phyloP scores from a whole-genome alignment of 2,329 filamentous ascomycete genomes.

The Aaosphaeria pasadenensis region DNA sequence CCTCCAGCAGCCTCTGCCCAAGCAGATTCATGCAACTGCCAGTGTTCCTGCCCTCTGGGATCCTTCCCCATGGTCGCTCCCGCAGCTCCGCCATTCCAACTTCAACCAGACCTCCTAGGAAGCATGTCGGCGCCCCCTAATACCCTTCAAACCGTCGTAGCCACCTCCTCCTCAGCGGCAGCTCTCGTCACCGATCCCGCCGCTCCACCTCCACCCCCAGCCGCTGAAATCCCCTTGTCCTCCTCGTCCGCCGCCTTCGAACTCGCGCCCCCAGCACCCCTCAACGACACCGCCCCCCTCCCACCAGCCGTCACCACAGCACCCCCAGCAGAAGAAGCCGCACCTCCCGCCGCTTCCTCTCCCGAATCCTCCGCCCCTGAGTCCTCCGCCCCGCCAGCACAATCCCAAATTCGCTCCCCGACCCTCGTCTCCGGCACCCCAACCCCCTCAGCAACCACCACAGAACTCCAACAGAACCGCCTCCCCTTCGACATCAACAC shows the following conservation, averaged over 20 bases:
- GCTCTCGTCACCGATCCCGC: not conserved
- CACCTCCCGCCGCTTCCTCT: not conserved
- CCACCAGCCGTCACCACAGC: not conserved
- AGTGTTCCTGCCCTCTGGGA: constrained; percentile 27
- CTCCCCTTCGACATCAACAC: constrained; percentile 35
- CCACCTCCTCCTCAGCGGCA: not conserved
- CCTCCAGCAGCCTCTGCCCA: constrained; percentile 7
- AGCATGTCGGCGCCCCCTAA: not conserved
- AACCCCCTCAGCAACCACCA: not conserved
- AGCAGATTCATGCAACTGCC: constrained; percentile 22
- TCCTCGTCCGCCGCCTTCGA: not conserved
- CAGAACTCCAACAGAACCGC: not conserved
- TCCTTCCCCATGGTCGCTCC: constrained; percentile 30
- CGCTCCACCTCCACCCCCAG: not conserved
- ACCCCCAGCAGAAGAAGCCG: not conserved
- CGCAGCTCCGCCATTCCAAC: constrained; percentile 23
- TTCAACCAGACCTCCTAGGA: constrained; percentile 13
- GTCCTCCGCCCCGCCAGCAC: not conserved
- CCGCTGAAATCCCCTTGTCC: not conserved
- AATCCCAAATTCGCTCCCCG: not conserved
- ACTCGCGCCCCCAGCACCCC: not conserved
- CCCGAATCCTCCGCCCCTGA: not conserved
- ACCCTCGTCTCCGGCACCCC: too few relatives aligned
- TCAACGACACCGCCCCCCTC: too few relatives aligned
- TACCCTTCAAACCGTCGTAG: too few relatives aligned